Conservation (phyloP, 2,329 filamentous ascomycete genomes). For the Incumbomyces lentus region DNA sequence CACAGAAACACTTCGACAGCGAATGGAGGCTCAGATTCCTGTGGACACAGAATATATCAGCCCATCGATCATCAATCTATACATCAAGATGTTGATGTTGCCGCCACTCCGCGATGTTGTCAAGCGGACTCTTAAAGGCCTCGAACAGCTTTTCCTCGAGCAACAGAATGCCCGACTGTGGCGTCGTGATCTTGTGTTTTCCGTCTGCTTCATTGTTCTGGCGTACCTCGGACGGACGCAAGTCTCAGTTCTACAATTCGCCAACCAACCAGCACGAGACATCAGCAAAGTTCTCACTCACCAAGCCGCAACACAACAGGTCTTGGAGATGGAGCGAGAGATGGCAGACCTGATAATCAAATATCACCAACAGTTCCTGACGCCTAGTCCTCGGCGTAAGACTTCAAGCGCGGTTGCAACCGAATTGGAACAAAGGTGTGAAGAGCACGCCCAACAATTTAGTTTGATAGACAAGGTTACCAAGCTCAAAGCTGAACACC, state of each 20-base stretch:
- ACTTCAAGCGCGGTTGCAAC: constrained; percentile 1
- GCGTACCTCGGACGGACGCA: constrained; percentile 7
- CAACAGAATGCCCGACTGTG: constrained; percentile 3
- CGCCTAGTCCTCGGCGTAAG: constrained; percentile 5
- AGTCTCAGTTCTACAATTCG: constrained; percentile 6
- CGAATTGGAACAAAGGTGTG: constrained; percentile 2
- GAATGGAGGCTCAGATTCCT: constrained; percentile 2
- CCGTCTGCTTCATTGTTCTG: constrained; percentile 6
- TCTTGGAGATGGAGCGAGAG: constrained; percentile 8
- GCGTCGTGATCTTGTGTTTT: constrained; percentile 7
- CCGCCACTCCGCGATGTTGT: constrained; percentile 6
- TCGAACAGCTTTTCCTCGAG: constrained; percentile 5
- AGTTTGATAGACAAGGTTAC: constrained; percentile 4
- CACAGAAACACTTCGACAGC: neutral
- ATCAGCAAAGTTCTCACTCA: constrained; percentile 2
- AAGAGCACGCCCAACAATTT: constrained; percentile 5
- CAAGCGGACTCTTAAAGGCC: constrained; percentile 7
- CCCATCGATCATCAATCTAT: constrained; percentile 7
- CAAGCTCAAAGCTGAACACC: constrained; percentile 1
- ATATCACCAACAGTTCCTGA: constrained; percentile 6
- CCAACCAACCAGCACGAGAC: constrained; percentile 4
- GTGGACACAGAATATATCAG: constrained; percentile 3
- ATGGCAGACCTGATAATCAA: constrained; percentile 4
- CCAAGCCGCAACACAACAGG: constrained; percentile 5
- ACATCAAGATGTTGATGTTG: constrained; percentile 8